Base-by-base conservation (phyloP, 2,329 filamentous ascomycete species). In the Colletotrichum sp. region DNA sequence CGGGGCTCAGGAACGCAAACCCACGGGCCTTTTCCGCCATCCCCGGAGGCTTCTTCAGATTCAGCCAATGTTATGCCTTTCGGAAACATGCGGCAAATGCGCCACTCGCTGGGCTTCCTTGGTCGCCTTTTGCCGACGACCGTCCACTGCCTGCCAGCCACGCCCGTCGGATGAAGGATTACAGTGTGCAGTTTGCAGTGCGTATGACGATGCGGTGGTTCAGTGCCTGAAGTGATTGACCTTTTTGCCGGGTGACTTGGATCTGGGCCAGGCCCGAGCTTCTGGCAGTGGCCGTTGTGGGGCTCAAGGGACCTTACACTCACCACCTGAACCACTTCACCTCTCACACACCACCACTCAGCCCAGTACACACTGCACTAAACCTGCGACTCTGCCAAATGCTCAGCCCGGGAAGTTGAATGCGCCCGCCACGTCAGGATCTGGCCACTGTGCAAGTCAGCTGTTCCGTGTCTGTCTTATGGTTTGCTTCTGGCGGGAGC, bases 391-490 rank as follows among this genome's bases (percentile, higher is more conserved):
- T 49, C 36, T 49, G 44, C 44, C 19, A 4, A 22, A 49, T 49
- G 44, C 44, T 49, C 44, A 49, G 44, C 19, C 44, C 44, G 44
- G 3, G 9, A 11, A 49, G 44, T 12, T 49, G 44, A 13, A 49
- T 49, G 44, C 44, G 72, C 76, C 76, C 61, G 76, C 76, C 76
- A 77, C 76, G 76, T 77, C 76, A 76, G 69, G 76, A 64, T 75
- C 52, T 63, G 68, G 67, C 32, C 65, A 55, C 36, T 57, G 63
- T 57, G 12, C 52, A 22, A 34, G 59, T 34, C 22, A 55, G 19
- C 44, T 25, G 19, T 36, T 15, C 29, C 9, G 29, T 57, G 27
- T 13, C 22, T 49, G 63, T 44, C 34, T 65, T 57, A 13, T 49
- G 16, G 16, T 36, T 29, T 44, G 39, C 2, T 3, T 44, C 39